phyloP scores from a whole-genome alignment of 2,329 filamentous ascomycete species.

The Ascochyta rabiei region DNA sequence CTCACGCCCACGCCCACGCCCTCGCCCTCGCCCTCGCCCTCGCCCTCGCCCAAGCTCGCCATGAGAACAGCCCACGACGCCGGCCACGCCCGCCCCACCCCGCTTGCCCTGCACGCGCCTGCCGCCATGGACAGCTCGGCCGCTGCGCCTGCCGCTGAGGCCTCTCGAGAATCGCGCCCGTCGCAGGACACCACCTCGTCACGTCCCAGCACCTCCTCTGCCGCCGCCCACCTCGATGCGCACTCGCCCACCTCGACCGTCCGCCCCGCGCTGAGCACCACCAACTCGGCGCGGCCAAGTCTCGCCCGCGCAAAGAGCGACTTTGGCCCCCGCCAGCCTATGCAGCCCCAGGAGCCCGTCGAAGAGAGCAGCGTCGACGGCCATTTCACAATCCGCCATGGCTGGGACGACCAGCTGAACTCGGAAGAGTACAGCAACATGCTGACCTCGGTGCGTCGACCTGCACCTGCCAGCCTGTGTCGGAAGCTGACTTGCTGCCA shows the following conservation, averaged over 20 bases:
- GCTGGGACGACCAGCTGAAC: conserved; percentile 90
- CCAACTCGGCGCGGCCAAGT: conserved; percentile 46
- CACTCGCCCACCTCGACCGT: conserved; percentile 44
- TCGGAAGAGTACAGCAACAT: conserved; percentile 87
- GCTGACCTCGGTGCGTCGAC: conserved; percentile 72
- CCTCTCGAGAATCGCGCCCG: conserved; percentile 23
- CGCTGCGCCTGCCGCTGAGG: conserved; percentile 10
- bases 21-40: too few species aligned
- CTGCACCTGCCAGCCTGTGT: neutral
- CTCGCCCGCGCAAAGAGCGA: conserved; percentile 65
- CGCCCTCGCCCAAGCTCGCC: too few species aligned
- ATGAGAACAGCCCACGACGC: conserved; percentile 41
- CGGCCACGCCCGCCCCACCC: conserved; percentile 32
- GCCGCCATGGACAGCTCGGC: conserved; percentile 27
- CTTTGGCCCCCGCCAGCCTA: conserved; percentile 56
- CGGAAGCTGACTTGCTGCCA: conserved; percentile 15
- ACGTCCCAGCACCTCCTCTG: conserved; percentile 38
- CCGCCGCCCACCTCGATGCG: conserved; percentile 25
- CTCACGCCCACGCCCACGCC: conserved; percentile 28
- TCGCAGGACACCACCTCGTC: conserved; percentile 21
- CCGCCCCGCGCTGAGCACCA: conserved; percentile 60
- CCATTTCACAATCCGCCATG: conserved; percentile 72
- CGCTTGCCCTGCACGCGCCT: conserved; percentile 36
- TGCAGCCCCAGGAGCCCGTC: conserved; percentile 34
- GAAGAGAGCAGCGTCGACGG: conserved; percentile 57